Evolutionary conservation across 2,329 filamentous ascomycete species (phyloP), one percentile per base, ranked within the genome.

Genomic region (Coleophoma crateriformis): DNA sequence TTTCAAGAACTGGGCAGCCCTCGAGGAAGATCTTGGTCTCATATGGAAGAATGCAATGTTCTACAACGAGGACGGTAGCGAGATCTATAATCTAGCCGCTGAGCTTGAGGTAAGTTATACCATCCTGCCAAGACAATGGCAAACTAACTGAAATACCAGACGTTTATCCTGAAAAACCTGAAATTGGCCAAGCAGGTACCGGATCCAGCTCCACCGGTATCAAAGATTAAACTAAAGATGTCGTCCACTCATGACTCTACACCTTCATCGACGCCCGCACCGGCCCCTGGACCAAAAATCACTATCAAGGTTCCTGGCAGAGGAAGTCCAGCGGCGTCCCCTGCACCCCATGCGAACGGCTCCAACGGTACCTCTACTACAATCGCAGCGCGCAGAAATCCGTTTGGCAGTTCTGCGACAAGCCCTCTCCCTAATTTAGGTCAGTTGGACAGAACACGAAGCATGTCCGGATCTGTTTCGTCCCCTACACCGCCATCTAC

Each of bases 61-160:
- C 51, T 96, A 92, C 73, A 96, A 96, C 58, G 89, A 96, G 66
- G 90, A 96, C 63, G 88, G 86, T 4, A 96, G 91, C 61, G 86
- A 90, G 14, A 91, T 96, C 46, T 89, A 84, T 55, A 75, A 80
- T 19, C 74, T 94, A 53, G 89, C 90, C 1, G 80, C 84, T 45
- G 84, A 94, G 52, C 79, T 96, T 7, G 85, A 95, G 80, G 88
- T 89, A 71, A 47, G 68, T 58, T 40, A 27, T 10, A 27, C 27
- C 8, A 27, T 27, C 27, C 27, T 27, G 6, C 5, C 27, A 27
- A 10, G 27, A 27, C 7, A 27, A 27, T 27, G 27, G 27, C 27
- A 27, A 27, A 27, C 27, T 27, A 27, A 27, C 27, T 27, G 8
- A 27, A 27, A 4, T 27, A 27, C 8, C 8, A 27, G 27, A 27